Base-by-base conservation (phyloP, 495 filamentous ascomycete genomes). In the Talaromyces proteolyticus region DNA sequence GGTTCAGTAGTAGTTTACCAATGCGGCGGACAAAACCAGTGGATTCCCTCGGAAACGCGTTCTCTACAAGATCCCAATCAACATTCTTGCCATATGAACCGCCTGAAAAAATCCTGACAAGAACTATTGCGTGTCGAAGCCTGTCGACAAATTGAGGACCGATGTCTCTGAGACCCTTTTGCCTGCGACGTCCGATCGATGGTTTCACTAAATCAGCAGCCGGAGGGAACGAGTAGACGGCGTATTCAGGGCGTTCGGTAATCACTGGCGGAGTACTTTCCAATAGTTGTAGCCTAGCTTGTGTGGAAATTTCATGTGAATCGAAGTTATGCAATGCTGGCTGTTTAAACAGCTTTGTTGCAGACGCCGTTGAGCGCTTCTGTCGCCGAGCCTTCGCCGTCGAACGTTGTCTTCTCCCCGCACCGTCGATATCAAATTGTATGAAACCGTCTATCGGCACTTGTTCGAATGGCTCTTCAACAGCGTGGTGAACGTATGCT, bases 31-130 rank as follows among this genome's bases (percentile, higher is more conserved):
- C 66, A 36, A 72, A 73, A 37, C 66, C 70, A 17, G 73, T 64
- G 54, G 77, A 76, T 47, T 75, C 76, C n/a, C 77, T 69, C 11
- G 83, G 82, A 55, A 91, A 88, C 23, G 82, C 70, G 41, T 76
- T 75, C 20, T 74, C 53, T 18, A 96, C 76, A 37, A 94, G 62
- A 5, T 78, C 74, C 85, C 91, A 95, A 53, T 95, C 86, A 22
- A 91, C 70, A 1, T 74, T 65, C 43, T 72, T 73, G 6, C 58
- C 66, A 38, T 88, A 82, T 8, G 82, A 57, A 4, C 90, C 91
- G 17, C 91, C 89, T 17, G 87, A 75, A 37, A 96, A 64, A 4
- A 81, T 82, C 21, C 83, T 81, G 18, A 91, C 72, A 20, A 86
- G 86, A 37, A 87, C 77, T 23, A 93, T 82, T n/a, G 86, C 82